Base-by-base conservation (phyloP, 2,329 filamentous ascomycete genomes). In the Chrysoporthe austroafricana region DNA sequence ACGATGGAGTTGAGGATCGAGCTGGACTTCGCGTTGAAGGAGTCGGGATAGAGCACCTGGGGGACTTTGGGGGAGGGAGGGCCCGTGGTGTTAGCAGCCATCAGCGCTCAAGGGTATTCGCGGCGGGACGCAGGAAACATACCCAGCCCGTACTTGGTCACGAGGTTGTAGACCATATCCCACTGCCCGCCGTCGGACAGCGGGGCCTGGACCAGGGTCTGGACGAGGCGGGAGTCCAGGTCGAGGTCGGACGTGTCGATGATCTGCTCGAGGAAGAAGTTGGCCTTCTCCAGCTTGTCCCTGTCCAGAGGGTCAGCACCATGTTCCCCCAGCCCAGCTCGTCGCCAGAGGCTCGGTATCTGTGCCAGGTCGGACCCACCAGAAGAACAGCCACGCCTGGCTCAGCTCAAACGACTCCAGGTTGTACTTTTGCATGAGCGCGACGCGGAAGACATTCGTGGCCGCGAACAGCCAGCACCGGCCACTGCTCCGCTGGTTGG, bases 391-490 rank as follows among this genome's bases (percentile, higher is more conserved):
- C 74, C 96, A 96, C 1, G 90, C 85, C 79, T 97, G 94, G 42
- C 90, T 94, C n/a, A 97, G 84, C 82, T 97, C 92, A 74, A 97
- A 96, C 64, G 86, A 83, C 59, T 89, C 86, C 26, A 97, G 86
- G 71, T 89, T 87, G 78, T 96, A 91, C 74, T 90, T 90, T 79
- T 92, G 91, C 90, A 96, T 95, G 59, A 97, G 83, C 0, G 93
- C 91, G n/a, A 97, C 86, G 39, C 94, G 90, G 80, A 97, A 96
- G 66, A 96, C 90, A 73, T 97, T 97, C n/a, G 92, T 96, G 4
- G 91, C 88, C 0, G 94, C 94, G 73, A 97, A 97, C 70, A 97
- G 87, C 94, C 94, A 97, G 83, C 94, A 97, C 71, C 94, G 86
- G 8, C 93, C 94, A 2, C 91, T 94, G 8, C 87, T 87, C 44